Evolutionary conservation across 768 basidiomycete species (phyloP), one percentile per base, ranked within the genome.

Genomic region (Trametes elegans): DNA sequence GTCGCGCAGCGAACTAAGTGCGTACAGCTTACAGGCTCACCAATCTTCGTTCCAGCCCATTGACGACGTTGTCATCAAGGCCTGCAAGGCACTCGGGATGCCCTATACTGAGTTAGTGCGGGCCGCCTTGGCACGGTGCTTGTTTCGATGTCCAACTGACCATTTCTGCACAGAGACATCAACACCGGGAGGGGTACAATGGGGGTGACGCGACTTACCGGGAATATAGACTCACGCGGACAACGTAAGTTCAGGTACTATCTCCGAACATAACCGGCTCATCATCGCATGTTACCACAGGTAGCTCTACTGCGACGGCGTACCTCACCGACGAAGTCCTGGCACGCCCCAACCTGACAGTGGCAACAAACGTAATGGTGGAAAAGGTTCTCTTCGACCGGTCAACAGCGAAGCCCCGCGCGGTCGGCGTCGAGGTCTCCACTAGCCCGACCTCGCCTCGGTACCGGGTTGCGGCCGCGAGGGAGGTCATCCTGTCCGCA

Each of bases 311-410:
- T 1, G 84, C 86, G 61, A 70, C 79, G 1, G 83, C 82, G 0
- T 87, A 87, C 61, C 76, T 88, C 27, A 85, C 83, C 0, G 66
- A 74, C 3, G 73, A 81, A 0, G 84, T 87, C 7, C 73, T 87
- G 5, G 70, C 73, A 7, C 75, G 86, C 36, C 79, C 80, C 7
- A 88, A 88, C 58, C 74, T 88, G 21, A 83, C 73, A 18, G 79
- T 88, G 16, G 77, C 76, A 7, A 75, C 78, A 32, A 71, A 76
- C 49, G 78, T 82, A 1, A 75, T 74, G 13, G 83, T 78, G 2
- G 85, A 82, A 14, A 76, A 72, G 27, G 65, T 88, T 10, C 46
- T 85, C 6, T 80, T 84, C 57, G 77, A 81, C n/a, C 69, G 23
- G 2, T 67, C 70, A 13, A 67, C 65, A 1, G 55, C 40, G 41